Base-by-base conservation (phyloP, 257 asterid genomes). In the Fraxinus quadrangulata region DNA sequence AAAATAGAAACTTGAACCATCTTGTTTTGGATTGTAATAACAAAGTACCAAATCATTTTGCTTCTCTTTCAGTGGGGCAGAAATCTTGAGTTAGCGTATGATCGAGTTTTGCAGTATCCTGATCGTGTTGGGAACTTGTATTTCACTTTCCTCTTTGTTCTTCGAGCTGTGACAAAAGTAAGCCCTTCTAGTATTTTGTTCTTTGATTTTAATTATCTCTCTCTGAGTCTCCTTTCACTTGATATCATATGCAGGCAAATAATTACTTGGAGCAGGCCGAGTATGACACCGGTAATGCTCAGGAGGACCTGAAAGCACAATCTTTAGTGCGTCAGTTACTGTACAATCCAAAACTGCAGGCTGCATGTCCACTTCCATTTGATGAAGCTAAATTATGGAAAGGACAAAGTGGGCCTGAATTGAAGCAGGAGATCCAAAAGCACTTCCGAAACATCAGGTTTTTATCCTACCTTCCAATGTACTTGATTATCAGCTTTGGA, bases 331-430 rank as follows among this genome's bases (percentile, higher is more conserved):
- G 89, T 6, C 97, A 92, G 84, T 78, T 94, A 24, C 87, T 94
- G 80, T 89, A 94, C 87, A 87, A 92, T 80, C 92, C 94, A 3
- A 92, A 91, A 78, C 90, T 94, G 68, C 98, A 81, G 85, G 84
- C 90, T 71, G 97, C 96, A 23, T 94, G 98, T 73, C 97, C 97
- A 0, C 90, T 92, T 81, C 98, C 98, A 1, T 94, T 91, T 74
- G 97, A 92, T 70, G 98, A 92, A 85, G 98, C 98, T 77, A 92
- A 94, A 89, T 81, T 94, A 85, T 92, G 98, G 97, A 90, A 94
- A 84, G 98, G 98, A 78, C 97, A 88, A 87, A 87, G 96, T 86
- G 96, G 97, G 63, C 97, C 98, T 13, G 97, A 94, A 86, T 83
- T 94, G 75, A 94, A 83, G 88, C 92, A 73, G 75, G 94, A 92